These are phyloP conservation scores for Colletotrichum plurivorum DNA, from an alignment of 2,329 filamentous ascomycete species.

Conservation along the genomic window DNA sequence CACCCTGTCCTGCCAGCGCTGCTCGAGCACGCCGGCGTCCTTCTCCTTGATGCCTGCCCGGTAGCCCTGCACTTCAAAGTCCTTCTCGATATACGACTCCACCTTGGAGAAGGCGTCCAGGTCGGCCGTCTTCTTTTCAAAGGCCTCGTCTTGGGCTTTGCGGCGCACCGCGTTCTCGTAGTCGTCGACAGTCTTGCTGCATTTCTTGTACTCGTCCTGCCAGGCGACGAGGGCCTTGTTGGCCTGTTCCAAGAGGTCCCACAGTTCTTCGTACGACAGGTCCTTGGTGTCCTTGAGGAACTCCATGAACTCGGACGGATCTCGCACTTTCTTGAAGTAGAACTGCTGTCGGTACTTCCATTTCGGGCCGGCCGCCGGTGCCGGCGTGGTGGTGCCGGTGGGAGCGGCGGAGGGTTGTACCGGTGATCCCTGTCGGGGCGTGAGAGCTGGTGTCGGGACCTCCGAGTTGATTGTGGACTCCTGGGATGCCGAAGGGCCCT, in stretches of 20 bases:
- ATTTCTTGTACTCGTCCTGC: conserved; percentile 67
- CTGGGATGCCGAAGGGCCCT: conserved; percentile 28
- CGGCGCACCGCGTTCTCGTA: conserved; percentile 70
- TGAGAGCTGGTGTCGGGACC: conserved; percentile 54
- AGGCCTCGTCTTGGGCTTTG: conserved; percentile 62
- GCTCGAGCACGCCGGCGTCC: conserved; percentile 59
- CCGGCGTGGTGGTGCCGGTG: conserved; percentile 49
- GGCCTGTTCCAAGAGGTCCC: conserved; percentile 58
- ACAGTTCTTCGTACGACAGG: conserved; percentile 62
- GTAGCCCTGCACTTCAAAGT: conserved; percentile 69
- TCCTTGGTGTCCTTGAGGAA: conserved; percentile 65
- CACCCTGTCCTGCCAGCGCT: conserved; percentile 64
- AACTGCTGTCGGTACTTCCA: conserved; percentile 48
- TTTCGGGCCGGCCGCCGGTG: conserved; percentile 51
- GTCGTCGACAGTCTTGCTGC: conserved; percentile 68
- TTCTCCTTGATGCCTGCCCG: conserved; percentile 56
- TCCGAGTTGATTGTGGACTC: conserved; percentile 46
- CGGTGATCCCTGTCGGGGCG: conserved; percentile 56
- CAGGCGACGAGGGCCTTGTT: conserved; percentile 64
- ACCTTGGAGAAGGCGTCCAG: conserved; percentile 50
- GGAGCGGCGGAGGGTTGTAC: conserved; percentile 45
- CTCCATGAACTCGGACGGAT: conserved; percentile 63
- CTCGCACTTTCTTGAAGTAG: conserved; percentile 64
- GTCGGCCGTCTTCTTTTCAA: conserved; percentile 61
- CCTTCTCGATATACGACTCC: conserved; percentile 62